Evolutionary conservation across 805 yeast species (phyloP).

Genomic region (Yarrowia phangngaensis): DNA sequence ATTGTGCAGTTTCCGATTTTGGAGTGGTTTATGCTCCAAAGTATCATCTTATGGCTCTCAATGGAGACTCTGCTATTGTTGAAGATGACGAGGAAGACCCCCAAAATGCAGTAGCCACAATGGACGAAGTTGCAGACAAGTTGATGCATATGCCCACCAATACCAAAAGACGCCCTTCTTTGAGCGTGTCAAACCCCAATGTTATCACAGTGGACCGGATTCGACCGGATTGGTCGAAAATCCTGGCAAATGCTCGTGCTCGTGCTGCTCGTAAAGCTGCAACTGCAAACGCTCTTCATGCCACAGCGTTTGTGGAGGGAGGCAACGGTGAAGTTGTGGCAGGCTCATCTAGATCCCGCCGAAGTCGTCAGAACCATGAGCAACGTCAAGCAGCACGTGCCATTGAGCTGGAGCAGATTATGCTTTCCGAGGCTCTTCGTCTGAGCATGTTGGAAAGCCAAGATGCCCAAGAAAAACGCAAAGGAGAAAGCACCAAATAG

Average conservation of each 20-base stretch:
- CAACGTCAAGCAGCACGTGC: slow-evolving; percentile 32
- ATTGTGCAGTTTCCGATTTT: slow-evolving; percentile 82
- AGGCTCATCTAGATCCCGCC: slow-evolving; percentile 32
- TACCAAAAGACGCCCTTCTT: slow-evolving; percentile 24
- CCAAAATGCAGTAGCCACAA: background rate
- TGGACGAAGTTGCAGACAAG: slow-evolving; percentile 26
- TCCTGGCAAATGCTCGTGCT: slow-evolving; percentile 65
- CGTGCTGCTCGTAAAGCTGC: slow-evolving; percentile 83
- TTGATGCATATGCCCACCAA: slow-evolving; percentile 19
- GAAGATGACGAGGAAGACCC: slow-evolving; percentile 13
- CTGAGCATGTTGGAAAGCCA: slow-evolving; percentile 36
- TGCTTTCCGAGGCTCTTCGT: slow-evolving; percentile 81
- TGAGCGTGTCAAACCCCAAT: slow-evolving; percentile 62
- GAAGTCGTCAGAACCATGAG: slow-evolving; percentile 29
- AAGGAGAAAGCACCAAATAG: background rate
- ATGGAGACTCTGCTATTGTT: slow-evolving; percentile 15
- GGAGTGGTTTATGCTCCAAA: slow-evolving; percentile 79
- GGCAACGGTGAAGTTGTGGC: slow-evolving; percentile 25
- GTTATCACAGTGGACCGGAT: slow-evolving; percentile 78
- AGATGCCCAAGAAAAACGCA: slow-evolving; percentile 11
- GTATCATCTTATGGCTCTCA: too few relatives aligned
- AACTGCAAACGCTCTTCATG: slow-evolving; percentile 90
- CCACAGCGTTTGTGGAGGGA: slow-evolving; percentile 64
- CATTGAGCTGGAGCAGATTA: slow-evolving; percentile 59
- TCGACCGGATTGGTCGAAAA: slow-evolving; percentile 89